Percentiles rank a stretch among this genome's conserved stretches.
Conservation (phyloP, 2,329 filamentous ascomycete species). For the Harringtonia lauricola region DNA sequence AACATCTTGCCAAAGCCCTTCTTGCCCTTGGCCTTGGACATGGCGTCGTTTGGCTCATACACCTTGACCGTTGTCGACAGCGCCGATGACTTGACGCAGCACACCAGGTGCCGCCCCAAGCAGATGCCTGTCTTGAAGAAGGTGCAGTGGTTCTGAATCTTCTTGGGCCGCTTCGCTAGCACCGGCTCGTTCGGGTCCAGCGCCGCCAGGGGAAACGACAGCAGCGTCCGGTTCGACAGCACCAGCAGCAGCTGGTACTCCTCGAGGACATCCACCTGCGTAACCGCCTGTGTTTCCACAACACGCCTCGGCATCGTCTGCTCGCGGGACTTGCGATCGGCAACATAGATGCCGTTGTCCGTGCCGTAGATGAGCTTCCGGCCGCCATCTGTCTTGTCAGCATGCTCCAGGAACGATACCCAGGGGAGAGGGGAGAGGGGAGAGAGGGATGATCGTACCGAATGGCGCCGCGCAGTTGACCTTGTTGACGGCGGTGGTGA, state of each 20-base stretch:
- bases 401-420: too few species aligned
- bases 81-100: slow-evolving; percentile 88
- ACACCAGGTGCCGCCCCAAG: slow-evolving; percentile 85
- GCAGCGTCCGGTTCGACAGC: slow-evolving; percentile 82
- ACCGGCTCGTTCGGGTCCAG: slow-evolving; percentile 76
- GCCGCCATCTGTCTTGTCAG: slow-evolving; percentile 60
- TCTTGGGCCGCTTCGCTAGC: slow-evolving; percentile 76
- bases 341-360: slow-evolving; percentile 85
- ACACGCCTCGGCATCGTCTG: slow-evolving; percentile 66
- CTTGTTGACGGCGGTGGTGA: slow-evolving; percentile 58
- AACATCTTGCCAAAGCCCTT: slow-evolving; percentile 95
- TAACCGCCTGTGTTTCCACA: slow-evolving; percentile 76
- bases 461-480: slow-evolving; percentile 94
- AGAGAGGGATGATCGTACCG: slow-evolving; percentile 41
- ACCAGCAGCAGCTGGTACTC: slow-evolving; percentile 89
- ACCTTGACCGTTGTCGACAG: slow-evolving; percentile 96
- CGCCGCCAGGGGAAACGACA: slow-evolving; percentile 79
- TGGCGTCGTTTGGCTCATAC: slow-evolving; percentile 93
- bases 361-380: slow-evolving; percentile 92
- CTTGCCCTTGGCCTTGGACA: slow-evolving; percentile 90
- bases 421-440: too few species aligned
- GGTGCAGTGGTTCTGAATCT: slow-evolving; percentile 94
- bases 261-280: slow-evolving; percentile 91
- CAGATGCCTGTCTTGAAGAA: slow-evolving; percentile 98
- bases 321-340: slow-evolving; percentile 83